Evolutionary conservation across 2,329 filamentous ascomycete genomes (phyloP).

Genomic region (Xylariales sp.): DNA sequence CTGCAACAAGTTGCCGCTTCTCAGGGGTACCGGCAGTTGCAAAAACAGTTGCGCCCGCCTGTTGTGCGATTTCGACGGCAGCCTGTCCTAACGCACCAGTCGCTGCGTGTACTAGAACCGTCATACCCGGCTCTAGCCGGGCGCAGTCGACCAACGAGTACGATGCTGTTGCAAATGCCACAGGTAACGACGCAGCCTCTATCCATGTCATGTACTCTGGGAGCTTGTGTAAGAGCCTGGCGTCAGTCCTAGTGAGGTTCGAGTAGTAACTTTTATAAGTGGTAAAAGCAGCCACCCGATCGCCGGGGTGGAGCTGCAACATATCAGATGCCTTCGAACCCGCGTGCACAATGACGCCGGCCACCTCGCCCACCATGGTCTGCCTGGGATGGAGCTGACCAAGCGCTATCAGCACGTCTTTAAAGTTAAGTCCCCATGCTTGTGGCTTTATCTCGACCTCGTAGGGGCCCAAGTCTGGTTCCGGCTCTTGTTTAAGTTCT

Average conservation of each 20-base stretch:
- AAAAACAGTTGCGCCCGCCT: constrained; percentile 15
- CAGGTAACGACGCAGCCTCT: neutral
- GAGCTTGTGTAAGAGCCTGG: no score
- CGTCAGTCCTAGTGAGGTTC: no score
- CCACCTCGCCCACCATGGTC: no score
- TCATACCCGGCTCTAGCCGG: neutral
- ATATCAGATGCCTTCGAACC: no score
- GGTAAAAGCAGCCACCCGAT: no score
- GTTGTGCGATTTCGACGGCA: neutral
- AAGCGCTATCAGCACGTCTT: constrained; percentile 3
- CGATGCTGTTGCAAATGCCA: neutral
- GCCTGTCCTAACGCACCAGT: constrained; percentile 9
- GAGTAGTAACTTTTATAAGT: no score
- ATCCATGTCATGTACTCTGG: neutral
- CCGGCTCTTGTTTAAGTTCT: no score
- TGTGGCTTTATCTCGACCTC: constrained; percentile 7
- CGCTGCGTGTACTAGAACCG: constrained; percentile 9
- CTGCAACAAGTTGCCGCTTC: constrained; percentile 17
- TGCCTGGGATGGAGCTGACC: no score
- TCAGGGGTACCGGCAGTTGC: constrained; percentile 17
- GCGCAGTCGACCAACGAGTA: neutral
- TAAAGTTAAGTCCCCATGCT: constrained; percentile 11
- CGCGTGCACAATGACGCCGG: no score
- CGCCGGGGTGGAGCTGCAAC: no score
- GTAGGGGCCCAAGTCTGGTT: no score